Evolutionary conservation across 2,329 filamentous ascomycete species (phyloP), one percentile per base, ranked within the genome.

Genomic region (Cytospora paraplurivora): DNA sequence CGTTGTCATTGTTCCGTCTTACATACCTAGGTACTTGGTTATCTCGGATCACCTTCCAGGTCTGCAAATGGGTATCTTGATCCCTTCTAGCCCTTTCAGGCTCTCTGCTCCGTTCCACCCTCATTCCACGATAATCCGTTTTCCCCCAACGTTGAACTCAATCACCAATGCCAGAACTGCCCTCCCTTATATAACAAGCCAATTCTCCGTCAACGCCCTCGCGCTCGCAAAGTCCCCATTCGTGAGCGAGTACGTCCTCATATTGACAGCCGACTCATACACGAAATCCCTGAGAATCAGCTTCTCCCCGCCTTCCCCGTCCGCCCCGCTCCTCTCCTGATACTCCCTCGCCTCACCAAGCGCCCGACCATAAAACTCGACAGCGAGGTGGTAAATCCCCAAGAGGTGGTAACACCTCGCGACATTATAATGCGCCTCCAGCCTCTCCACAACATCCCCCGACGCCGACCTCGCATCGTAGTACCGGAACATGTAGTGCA

Each of bases 391-490:
- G 21, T 84, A 81, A 63, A 96, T 77, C 0, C 91, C 91, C 12
- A 96, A 79, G 63, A 88, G 81, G 73, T 95, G 90, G 79, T 90
- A 95, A 33, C 87, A 85, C 27, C 92, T 81, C 1, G 84, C 92
- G 55, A 93, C 81, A 71, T 96, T 96, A 77, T 89, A 96, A 71
- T 91, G 88, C 8, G 91, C 91, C 75, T 96, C 92, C 72, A 92
- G 89, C 56, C 81, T 76, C 69, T 88, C 73, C 65, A 78, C 75
- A 65, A 75, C 62, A 47, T 68, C 38, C 1, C 47, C 62, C 0
- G 50, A 73, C 10, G 71, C 69, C 3, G 77, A 78, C 33, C 90
- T 82, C 33, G 85, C 72, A 3, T 86, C 81, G 68, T 90, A 88
- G 76, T 96, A 96, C 41, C 86, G 80, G 63, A 88, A 85, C 63